phyloP scores from a whole-genome alignment of 345 rosid species.

The Euphorbia pulcherrima region DNA sequence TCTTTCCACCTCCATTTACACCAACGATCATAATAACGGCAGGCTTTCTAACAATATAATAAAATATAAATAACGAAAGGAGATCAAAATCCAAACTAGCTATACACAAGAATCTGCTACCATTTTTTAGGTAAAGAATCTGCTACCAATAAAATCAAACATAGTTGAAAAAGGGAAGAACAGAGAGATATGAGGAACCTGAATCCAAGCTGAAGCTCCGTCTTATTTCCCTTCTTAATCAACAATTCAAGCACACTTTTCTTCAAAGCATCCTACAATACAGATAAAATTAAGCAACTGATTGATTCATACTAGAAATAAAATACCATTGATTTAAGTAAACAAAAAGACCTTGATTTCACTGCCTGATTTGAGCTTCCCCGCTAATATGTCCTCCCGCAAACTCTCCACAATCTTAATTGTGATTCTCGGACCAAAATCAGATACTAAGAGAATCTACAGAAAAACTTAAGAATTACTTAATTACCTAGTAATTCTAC shows the following conservation, averaged over 20 bases:
- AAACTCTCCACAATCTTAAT: slow-evolving; percentile 81
- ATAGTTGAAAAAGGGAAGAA: background rate
- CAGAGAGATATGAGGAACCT: slow-evolving; percentile 38
- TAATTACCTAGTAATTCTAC: background rate
- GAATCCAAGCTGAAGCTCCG: slow-evolving; percentile 83
- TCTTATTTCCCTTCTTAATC: slow-evolving; percentile 58
- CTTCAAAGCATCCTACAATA: slow-evolving; percentile 81
- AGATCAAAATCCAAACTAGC: too few species aligned
- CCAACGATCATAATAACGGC: slow-evolving; percentile 87
- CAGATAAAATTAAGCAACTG: background rate
- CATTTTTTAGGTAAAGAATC: too few species aligned
- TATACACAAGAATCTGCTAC: too few species aligned
- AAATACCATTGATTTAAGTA: background rate
- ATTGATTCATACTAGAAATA: background rate
- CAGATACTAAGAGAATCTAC: slow-evolving; percentile 82
- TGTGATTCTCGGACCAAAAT: slow-evolving; percentile 89
- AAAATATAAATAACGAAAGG: too few species aligned
- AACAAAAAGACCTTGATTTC: slow-evolving; percentile 65
- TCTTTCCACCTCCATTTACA: slow-evolving; percentile 95
- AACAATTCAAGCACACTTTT: slow-evolving; percentile 67
- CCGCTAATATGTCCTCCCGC: slow-evolving; percentile 71
- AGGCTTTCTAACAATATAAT: slow-evolving; percentile 59
- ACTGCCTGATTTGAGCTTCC: slow-evolving; percentile 82
- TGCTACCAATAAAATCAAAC: background rate
- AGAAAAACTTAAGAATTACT: background rate